phyloP scores from a whole-genome alignment of 345 rosid species.

The Eutrema heterophyllum region DNA sequence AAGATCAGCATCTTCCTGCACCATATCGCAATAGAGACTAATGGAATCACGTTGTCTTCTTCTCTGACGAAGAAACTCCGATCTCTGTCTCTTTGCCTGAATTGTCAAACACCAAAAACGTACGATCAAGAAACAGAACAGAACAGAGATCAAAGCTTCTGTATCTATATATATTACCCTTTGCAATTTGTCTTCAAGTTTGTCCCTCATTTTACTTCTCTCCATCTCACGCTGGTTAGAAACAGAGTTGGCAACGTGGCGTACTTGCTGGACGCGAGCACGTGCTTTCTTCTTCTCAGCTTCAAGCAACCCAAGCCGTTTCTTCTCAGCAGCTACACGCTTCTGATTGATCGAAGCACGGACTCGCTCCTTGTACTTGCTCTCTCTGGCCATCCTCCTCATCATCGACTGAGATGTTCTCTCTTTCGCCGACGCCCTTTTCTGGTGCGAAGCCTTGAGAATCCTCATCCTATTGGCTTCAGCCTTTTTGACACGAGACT shows the following conservation, averaged over 20 bases:
- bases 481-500: slow-evolving; percentile 76
- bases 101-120: slow-evolving; percentile 13
- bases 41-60: slow-evolving; percentile 53
- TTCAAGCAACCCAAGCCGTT: slow-evolving; percentile 78
- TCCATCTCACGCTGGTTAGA: slow-evolving; percentile 84
- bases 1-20: slow-evolving; percentile 69
- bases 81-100: slow-evolving; percentile 84
- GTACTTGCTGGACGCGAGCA: slow-evolving; percentile 75
- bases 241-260: slow-evolving; percentile 63
- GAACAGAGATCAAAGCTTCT: neutral
- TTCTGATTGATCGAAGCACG: slow-evolving; percentile 83
- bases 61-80: slow-evolving; percentile 88
- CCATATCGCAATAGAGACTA: slow-evolving; percentile 42
- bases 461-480: slow-evolving; percentile 90
- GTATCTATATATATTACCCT: slow-evolving; percentile 40
- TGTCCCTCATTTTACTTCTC: slow-evolving; percentile 77
- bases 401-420: slow-evolving; percentile 73
- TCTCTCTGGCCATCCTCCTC: slow-evolving; percentile 79
- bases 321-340: slow-evolving; percentile 90
- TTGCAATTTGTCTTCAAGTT: slow-evolving; percentile 78
- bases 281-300: slow-evolving; percentile 82
- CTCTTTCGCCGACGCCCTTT: slow-evolving; percentile 73
- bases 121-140: neutral
- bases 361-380: slow-evolving; percentile 83
- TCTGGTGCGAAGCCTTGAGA: slow-evolving; percentile 63